Base-by-base conservation (phyloP, 140 eudicot genomes). In the Senecio squalidus region DNA sequence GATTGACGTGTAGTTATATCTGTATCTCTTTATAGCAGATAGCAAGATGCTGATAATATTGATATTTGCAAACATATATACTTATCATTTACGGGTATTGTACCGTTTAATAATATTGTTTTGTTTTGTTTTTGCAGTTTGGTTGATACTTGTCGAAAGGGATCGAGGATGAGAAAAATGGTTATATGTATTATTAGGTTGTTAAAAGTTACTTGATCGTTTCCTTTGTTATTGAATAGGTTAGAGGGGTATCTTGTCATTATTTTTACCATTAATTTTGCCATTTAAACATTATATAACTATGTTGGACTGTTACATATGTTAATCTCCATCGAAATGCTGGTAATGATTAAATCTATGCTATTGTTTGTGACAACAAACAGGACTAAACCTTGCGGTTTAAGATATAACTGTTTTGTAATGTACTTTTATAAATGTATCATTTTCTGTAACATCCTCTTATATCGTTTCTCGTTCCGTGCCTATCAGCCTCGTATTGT, bases 171-270 rank as follows among this genome's bases (percentile, higher is more conserved):
- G 33, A 49, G 43, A 36, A 36, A 4, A 0, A 36, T 36, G 43
- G 16, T 36, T 62, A 61, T 31, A 53, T 54, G 70, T 62, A 53
- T 15, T 70, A 40, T 44, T 53, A 62, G 50, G 22, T 22, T 21
- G 60, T 25, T 53, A 53, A 54, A 54, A 55, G 43, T 53, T 41
- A 45, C 51, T 52, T 50, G 60, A 36, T 48, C 45, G 41, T 48
- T 17, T 70, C 14, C 9, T 62, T 40, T 40, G 64, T 16, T 62
- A 56, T 71, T 29, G 26, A 53, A 53, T 62, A 62, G 76, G 66
- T 71, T 62, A 71, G 76, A 18, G 25, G 46, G 71, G 70, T 58
- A 29, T 52, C 52, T 23, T 53, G 62, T 54, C 63, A 65, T 54
- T 39, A 3, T 66, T 54, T 50, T 56, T 52, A 60, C 58, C 76